Evolutionary conservation across 2,329 filamentous ascomycete species (phyloP).

Genomic region (Trichophyton mentagrophytes): DNA sequence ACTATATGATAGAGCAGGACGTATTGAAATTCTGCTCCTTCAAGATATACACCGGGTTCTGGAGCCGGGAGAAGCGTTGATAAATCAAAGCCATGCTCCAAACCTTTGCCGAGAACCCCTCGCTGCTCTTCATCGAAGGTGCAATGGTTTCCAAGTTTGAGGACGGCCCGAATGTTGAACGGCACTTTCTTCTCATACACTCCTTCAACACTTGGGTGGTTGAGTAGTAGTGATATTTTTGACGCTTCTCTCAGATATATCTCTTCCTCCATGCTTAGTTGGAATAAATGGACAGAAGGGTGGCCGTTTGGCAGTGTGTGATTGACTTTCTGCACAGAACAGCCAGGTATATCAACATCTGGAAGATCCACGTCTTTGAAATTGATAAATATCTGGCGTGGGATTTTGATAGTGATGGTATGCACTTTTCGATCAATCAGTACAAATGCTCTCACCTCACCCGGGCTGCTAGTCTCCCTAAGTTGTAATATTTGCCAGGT

Average conservation of each 20-base stretch:
- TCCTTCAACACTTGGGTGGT: slow-evolving; percentile 87
- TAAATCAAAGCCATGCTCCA: slow-evolving; percentile 90
- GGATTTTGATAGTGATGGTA: slow-evolving; percentile 74
- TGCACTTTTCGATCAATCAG: slow-evolving; percentile 91
- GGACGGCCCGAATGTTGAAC: slow-evolving; percentile 69
- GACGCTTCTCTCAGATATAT: slow-evolving; percentile 73
- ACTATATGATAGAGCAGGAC: slow-evolving; percentile 88
- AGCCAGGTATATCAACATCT: slow-evolving; percentile 73
- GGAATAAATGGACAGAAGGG: slow-evolving; percentile 85
- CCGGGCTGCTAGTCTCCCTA: slow-evolving; percentile 66
- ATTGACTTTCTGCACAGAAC: slow-evolving; percentile 82
- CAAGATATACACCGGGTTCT: slow-evolving; percentile 61
- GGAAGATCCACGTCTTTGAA: slow-evolving; percentile 77
- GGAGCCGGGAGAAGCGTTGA: slow-evolving; percentile 57
- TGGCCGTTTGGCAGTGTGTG: slow-evolving; percentile 92
- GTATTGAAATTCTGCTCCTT: slow-evolving; percentile 62
- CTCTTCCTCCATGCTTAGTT: slow-evolving; percentile 78
- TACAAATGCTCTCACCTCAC: slow-evolving; percentile 77
- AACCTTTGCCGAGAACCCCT: slow-evolving; percentile 79
- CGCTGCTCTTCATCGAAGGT: slow-evolving; percentile 85
- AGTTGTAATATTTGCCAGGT: slow-evolving; percentile 94
- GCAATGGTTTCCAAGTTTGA: slow-evolving; percentile 81
- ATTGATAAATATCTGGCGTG: slow-evolving; percentile 81
- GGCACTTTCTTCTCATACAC: slow-evolving; percentile 94
- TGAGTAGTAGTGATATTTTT: slow-evolving; percentile 71